These are phyloP conservation scores for Geotrichum aggregatum DNA, from an alignment of 1,139 yeast genomes.

Conservation along the genomic window DNA sequence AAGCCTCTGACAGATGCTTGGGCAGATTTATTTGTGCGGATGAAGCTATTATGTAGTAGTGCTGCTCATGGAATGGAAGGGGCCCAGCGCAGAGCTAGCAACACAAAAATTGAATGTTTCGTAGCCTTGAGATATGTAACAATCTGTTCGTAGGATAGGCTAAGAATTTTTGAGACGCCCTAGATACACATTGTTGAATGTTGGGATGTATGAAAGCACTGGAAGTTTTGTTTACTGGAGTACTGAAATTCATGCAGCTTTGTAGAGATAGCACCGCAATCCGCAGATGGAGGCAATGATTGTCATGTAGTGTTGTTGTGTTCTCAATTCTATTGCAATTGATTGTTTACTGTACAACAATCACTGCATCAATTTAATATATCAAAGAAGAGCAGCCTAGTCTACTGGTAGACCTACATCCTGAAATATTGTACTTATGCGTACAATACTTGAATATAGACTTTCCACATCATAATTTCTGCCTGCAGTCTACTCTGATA, in stretches of 20 bases:
- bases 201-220: constrained; percentile 63
- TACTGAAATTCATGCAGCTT: constrained; percentile 91
- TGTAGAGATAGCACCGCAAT: constrained; percentile 79
- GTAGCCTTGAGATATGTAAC: constrained; percentile 59
- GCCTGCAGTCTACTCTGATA: too few relatives aligned
- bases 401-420: too few relatives aligned
- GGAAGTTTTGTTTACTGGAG: constrained; percentile 71
- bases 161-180: constrained; percentile 68
- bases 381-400: too few relatives aligned
- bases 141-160: constrained; percentile 55
- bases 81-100: constrained; percentile 88
- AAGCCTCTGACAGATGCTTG: constrained; percentile 83
- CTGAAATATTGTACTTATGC: too few relatives aligned
- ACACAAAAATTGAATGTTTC: constrained; percentile 73
- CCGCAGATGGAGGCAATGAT: constrained; percentile 82
- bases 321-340: too few relatives aligned
- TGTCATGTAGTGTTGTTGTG: constrained; percentile 72
- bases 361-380: too few relatives aligned
- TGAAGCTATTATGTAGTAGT: constrained; percentile 88
- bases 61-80: constrained; percentile 56
- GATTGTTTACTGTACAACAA: too few relatives aligned
- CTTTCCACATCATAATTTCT: too few relatives aligned
- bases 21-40: constrained; percentile 90
- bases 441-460: too few relatives aligned
- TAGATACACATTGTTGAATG: constrained; percentile 64